Evolutionary conservation across 148 eudicot species (phyloP).

Genomic region (Camellia japonica): DNA sequence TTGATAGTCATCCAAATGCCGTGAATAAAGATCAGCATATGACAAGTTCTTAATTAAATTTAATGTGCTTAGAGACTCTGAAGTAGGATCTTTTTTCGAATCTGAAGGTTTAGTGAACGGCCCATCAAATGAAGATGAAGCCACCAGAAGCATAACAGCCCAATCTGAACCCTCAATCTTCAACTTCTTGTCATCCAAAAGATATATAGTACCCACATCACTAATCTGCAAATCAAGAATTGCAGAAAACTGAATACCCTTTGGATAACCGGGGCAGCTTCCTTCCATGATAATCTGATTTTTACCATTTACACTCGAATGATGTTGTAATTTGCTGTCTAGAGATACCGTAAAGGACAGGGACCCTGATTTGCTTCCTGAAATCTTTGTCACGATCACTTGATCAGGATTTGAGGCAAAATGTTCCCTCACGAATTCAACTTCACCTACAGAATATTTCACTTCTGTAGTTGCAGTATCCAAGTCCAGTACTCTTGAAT

Average conservation of each 20-base stretch:
- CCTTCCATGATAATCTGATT: slow-evolving; percentile 75
- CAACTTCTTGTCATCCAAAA: slow-evolving; percentile 46
- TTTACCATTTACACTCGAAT: slow-evolving; percentile 40
- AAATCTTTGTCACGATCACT: slow-evolving; percentile 61
- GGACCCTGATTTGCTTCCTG: slow-evolving; percentile 52
- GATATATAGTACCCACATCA: slow-evolving; percentile 32
- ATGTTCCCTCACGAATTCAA: slow-evolving; percentile 61
- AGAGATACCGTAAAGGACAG: slow-evolving; percentile 60
- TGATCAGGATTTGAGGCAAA: slow-evolving; percentile 77
- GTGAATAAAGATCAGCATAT: slow-evolving; percentile 52
- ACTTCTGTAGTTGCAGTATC: slow-evolving; percentile 69
- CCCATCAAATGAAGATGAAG: slow-evolving; percentile 67
- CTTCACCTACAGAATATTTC: slow-evolving; percentile 50
- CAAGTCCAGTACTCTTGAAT: slow-evolving; percentile 66
- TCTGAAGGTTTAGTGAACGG: slow-evolving; percentile 63
- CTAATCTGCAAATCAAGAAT: slow-evolving; percentile 57
- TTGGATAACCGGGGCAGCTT: slow-evolving; percentile 55
- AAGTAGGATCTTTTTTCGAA: slow-evolving; percentile 53
- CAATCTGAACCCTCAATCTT: slow-evolving; percentile 59
- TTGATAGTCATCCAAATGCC: slow-evolving; percentile 77
- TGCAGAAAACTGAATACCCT: slow-evolving; percentile 60
- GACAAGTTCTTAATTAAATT: slow-evolving; percentile 35
- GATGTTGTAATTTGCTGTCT: slow-evolving; percentile 53
- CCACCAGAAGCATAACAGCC: slow-evolving; percentile 57
- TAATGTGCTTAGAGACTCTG: slow-evolving; percentile 41